Evolutionary conservation across 768 basidiomycete genomes (phyloP).

Genomic region (Leccinum sublutescens): DNA sequence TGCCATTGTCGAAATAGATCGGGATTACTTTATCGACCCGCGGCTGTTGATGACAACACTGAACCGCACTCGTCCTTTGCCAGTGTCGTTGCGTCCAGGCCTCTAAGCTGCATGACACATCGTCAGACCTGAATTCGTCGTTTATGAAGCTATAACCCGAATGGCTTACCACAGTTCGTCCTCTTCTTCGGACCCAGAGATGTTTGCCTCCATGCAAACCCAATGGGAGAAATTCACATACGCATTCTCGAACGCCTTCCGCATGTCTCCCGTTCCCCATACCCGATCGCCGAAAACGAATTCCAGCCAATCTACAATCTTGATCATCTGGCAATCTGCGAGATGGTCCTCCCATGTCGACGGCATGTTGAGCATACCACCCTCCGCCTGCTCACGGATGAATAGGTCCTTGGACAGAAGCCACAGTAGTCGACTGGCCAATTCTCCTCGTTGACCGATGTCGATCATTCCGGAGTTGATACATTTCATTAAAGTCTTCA

Average conservation of each 20-base stretch:
- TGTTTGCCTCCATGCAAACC: background rate
- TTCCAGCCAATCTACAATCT: background rate
- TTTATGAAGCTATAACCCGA: background rate
- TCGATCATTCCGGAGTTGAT: slow-evolving; percentile 10
- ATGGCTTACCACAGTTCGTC: background rate
- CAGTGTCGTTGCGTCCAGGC: background rate
- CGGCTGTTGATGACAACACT: background rate
- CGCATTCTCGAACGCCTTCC: background rate
- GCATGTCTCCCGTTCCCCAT: background rate
- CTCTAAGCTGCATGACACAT: background rate
- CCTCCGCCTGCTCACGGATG: background rate
- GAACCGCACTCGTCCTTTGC: background rate
- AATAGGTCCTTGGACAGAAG: background rate
- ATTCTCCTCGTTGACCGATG: slow-evolving; percentile 6
- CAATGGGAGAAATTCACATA: background rate
- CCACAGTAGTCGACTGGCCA: slow-evolving; percentile 7
- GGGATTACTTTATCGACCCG: background rate
- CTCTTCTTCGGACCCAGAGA: background rate
- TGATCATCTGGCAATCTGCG: background rate
- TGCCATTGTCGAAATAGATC: slow-evolving; percentile 11
- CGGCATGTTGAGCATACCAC: background rate
- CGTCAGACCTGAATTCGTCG: background rate
- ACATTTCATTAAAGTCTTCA: background rate
- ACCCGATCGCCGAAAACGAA: background rate
- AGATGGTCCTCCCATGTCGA: background rate